Base-by-base conservation (phyloP, 2,329 filamentous ascomycete genomes). In the Fusarium sp. region DNA sequence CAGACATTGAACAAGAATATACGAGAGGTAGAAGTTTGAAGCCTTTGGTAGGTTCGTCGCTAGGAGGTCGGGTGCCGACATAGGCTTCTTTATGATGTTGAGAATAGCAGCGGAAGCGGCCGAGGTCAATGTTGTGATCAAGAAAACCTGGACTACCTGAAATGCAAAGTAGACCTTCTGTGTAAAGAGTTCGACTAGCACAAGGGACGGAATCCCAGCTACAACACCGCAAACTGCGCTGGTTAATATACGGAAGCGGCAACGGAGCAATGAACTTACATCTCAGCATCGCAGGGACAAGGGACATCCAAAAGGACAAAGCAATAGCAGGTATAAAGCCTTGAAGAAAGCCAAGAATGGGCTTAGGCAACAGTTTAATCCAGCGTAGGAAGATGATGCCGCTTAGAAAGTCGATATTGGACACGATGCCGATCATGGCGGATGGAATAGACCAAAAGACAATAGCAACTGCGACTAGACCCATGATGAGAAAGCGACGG, bases 161-260 rank as follows among this genome's bases (percentile, higher is more conserved):
- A 97, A 97, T 47, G 87, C 89, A 76, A 97, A 99, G 84, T 97
- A 98, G 73, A 90, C 92, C 76, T 94, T 96, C 77, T 98, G 94
- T 0, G 93, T 94, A 62, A 94, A 94, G 11, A 98, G 84, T 79
- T 99, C 96, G 18, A 97, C 90, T 13, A 91, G 87, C 2, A 94
- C 91, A 9, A 89, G 80, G 1, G 93, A 96, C 2, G 94, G 93
- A 67, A 92, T 92, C 58, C 96, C 96, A 46, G 92, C 88, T 48
- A 92, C 80, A 74, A 90, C 93, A 59, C 94, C 94, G 77, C 93
- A 92, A 51, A 92, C 87, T 91, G 30, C 7, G 13, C 48, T 4
- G 3, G 41, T 77, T 51, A 75, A 73, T 40, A 57, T 18, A 3
- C 11, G 6, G 6, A 2, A 11, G 6, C 3, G 16, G 41, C 4